Evolutionary conservation across 371 early-diverging fungal genomes (phyloP), one percentile per base, ranked within the genome.

Genomic region (Haplosporangium sp.): DNA sequence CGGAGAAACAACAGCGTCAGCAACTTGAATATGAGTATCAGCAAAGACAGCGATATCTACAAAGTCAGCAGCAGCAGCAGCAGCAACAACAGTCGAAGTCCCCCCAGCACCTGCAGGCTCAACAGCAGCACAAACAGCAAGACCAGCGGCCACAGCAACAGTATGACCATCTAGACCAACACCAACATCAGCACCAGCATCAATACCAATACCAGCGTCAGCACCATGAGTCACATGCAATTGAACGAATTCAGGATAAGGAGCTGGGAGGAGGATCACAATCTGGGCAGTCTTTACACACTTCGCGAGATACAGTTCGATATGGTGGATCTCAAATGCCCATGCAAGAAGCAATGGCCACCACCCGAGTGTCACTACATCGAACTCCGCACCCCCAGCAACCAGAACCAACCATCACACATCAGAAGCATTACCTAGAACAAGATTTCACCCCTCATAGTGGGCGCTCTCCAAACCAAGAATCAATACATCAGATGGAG

Each of bases 1-100:
- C 68, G 34, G 35, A 39, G 15, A 50, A 45, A n/a, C 63, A 39
- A 38, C 67, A 73, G n/a, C 61, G 59, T 47, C 73, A 45, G 9
- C 45, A 45, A 10, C 45, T 45, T 45, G 45, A 45, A 45, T 45
- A 45, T 45, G 35, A 15, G 9, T 65, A 50, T 7, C 67, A 72
- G 13, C 65, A 71, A 13, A 20, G 37, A 11, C 61, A 59, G n/a
- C 61, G 15, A 10, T 38, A 63, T 38, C 60, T 64, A 20, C 66
- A 60, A 9, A 63, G 35, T 13, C 52, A 71, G 13, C 58, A 50
- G 17, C 50, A 62, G 2, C 64, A 58, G 0, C 74, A 65, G 19
- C 66, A 71, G 17, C 64, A 59, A 3, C 39, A 2, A 20, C 55
- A 65, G 19, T 55, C 48, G 40, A n/a, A 61, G 17, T 45, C 56